Conservation (phyloP, 1,139 yeast species). For the Saccharomyces pastorianus region DNA sequence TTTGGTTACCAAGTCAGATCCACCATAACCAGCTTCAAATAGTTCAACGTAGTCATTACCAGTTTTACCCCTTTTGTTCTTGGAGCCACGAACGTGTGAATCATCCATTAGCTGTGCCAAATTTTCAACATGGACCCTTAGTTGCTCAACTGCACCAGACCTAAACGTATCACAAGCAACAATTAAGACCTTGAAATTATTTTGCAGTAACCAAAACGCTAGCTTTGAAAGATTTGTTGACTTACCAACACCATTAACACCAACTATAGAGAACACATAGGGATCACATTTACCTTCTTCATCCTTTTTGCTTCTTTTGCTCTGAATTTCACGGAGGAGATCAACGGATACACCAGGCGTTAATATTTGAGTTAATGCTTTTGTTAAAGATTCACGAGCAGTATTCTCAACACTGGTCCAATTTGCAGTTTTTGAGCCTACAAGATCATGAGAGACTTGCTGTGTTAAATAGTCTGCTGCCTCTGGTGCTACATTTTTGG, state of each 20-base stretch:
- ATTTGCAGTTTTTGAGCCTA: constrained; percentile 58
- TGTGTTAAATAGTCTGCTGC: constrained; percentile 52
- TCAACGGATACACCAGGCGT: constrained; percentile 93
- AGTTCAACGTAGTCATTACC: constrained; percentile 60
- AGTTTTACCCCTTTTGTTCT: constrained; percentile 29
- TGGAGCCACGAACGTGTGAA: constrained; percentile 29
- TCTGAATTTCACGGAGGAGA: constrained; percentile 72
- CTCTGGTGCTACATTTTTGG: constrained; percentile 45
- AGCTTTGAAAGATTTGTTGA: constrained; percentile 90
- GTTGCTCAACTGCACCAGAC: constrained; percentile 96
- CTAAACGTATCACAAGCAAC: constrained; percentile 98
- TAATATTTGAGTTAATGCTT: constrained; percentile 69
- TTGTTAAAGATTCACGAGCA: constrained; percentile 59
- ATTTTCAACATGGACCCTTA: constrained; percentile 86
- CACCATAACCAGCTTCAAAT: constrained; percentile 94
- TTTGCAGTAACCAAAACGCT: constrained; percentile 92
- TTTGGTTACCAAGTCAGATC: constrained; percentile 84
- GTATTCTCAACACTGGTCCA: constrained; percentile 58
- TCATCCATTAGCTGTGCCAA: constrained; percentile 54
- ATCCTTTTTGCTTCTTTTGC: constrained; percentile 30
- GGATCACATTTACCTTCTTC: constrained; percentile 42
- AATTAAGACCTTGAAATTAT: constrained; percentile 75
- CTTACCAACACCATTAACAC: constrained; percentile 97
- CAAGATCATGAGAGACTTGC: constrained; percentile 50
- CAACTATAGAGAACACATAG: constrained; percentile 91